Evolutionary conservation across 2,329 filamentous ascomycete genomes (phyloP).

Genomic region (Aspergillus sergii): DNA sequence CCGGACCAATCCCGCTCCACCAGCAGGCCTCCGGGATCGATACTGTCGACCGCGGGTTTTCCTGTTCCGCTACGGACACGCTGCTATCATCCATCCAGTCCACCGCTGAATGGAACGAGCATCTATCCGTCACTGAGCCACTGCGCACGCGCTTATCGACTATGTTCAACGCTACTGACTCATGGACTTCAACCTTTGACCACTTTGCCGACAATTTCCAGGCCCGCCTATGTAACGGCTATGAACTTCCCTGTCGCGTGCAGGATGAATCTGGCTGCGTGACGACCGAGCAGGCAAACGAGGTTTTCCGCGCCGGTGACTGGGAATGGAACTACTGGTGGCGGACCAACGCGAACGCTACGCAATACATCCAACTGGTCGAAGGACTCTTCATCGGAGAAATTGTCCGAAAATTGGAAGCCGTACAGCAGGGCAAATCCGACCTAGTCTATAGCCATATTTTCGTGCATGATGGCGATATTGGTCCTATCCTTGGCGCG

Average conservation of each 20-base stretch:
- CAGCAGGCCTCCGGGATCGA: constrained; percentile 41
- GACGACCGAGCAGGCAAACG: constrained; percentile 34
- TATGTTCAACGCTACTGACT: constrained; percentile 35
- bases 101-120: constrained; percentile 38
- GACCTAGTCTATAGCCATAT: constrained; percentile 36
- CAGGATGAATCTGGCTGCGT: constrained; percentile 33
- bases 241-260: constrained; percentile 37
- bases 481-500: constrained; percentile 39
- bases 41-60: constrained; percentile 40
- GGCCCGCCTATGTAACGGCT: constrained; percentile 44
- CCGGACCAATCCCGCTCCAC: constrained; percentile 37
- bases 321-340: constrained; percentile 49
- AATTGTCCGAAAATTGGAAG: constrained; percentile 34
- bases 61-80: constrained; percentile 30
- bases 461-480: constrained; percentile 44
- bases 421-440: constrained; percentile 26
- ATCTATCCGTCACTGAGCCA: constrained; percentile 33
- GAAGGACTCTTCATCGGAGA: constrained; percentile 44
- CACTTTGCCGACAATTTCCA: constrained; percentile 47
- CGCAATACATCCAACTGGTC: constrained; percentile 40
- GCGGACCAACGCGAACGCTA: constrained; percentile 36
- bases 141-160: constrained; percentile 33
- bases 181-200: constrained; percentile 41
- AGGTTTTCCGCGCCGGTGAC: constrained; percentile 44
- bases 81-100: constrained; percentile 31